Base-by-base conservation (phyloP, 805 yeast species). In the Barnettozyma pratensis region DNA sequence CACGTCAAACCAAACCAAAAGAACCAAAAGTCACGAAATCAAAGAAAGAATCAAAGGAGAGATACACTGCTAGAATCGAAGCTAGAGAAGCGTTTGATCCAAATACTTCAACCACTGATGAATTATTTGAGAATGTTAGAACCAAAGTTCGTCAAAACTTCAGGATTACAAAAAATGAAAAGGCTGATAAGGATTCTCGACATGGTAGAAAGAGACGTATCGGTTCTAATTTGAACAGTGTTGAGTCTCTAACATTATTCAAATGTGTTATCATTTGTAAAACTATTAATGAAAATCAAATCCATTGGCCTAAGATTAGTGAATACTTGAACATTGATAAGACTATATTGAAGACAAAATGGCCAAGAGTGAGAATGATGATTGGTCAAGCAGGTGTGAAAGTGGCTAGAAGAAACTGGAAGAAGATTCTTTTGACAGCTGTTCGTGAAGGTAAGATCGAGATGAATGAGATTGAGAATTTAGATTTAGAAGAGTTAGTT, bases 191-290 rank as follows among this genome's bases (percentile, higher is more conserved):
- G 14, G 28, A 6, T 29, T 2, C 28, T 27, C 10, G 26, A 9
- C 26, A 35, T 7, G 42, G 49, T 7, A 46, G 52, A 39, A 49
- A 49, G 41, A 60, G 55, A 47, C 54, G 64, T 46, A 57, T 54
- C 7, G 39, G 47, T 3, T 38, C 52, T 1, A 52, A 54, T 8
- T 44, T 61, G 36, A 51, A 46, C 25, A 54, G 55, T 27, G 53
- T 48, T 30, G 59, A 58, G 37, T 49, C 54, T 10, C 19, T 55
- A 30, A 7, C 37, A 2, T 68, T 89, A 37, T 77, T 81, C 54
- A 74, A 87, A 51, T 75, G 83, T 3, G 85, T 85, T 11, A 79
- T 85, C 10, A 82, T 87, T 19, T 77, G 84, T 4, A 81, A 83
- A 52, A 76, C 90, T 12, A 73, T 85, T 37, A 72, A 65, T 14